Evolutionary conservation across 208 protist species (phyloP), one percentile per base, ranked within the genome.

Genomic region (Endotrypanum monterogeii): DNA sequence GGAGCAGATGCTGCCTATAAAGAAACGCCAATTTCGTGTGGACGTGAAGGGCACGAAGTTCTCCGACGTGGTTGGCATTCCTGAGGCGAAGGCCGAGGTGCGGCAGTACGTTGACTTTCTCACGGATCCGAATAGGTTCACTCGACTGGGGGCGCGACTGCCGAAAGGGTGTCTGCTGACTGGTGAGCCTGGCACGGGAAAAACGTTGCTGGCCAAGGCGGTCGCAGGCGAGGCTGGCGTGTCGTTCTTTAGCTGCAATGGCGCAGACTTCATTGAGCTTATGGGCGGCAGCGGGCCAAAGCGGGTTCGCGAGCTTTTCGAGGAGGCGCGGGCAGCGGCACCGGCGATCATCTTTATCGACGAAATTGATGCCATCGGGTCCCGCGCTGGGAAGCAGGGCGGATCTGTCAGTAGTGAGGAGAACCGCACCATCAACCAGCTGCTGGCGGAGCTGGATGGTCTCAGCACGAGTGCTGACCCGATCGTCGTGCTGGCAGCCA

Each of bases 291-390:
- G 96, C 74, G 96, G 96, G 25, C 96, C 97, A 25, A 91, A 98
- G 78, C 87, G 98, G 62, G 96, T 99, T 32, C 89, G 98, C 14
- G 97, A 99, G 77, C 88, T 99, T 30, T 99, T 99, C 86, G 76
- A 83, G 35, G 86, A 99, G 87, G 98, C 98, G 5, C 84, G 97
- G 39, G 87, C 87, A 35, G 97, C 93, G 25, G 86, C 97, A n/a
- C 98, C 98, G 16, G 93, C 94, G 56, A 99, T 99, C 76, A 89
- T 99, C 66, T 99, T 99, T 75, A 99, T 99, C 65, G 98, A 99
- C 79, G 98, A 99, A 84, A 99, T 99, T 73, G 98, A 99, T 82
- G 98, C 98, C 51, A 96, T 99, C 58, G 98, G 98, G 23, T 92
- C 85, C 35, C 83, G 83, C 12, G 76, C 87, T 30, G 85, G 89